A percentile compares a stretch with the other conserved stretches of the same genome.
Evolutionary conservation across 441 rosid species (phyloP).

Genomic region (Euphorbia schlechtendalii): DNA sequence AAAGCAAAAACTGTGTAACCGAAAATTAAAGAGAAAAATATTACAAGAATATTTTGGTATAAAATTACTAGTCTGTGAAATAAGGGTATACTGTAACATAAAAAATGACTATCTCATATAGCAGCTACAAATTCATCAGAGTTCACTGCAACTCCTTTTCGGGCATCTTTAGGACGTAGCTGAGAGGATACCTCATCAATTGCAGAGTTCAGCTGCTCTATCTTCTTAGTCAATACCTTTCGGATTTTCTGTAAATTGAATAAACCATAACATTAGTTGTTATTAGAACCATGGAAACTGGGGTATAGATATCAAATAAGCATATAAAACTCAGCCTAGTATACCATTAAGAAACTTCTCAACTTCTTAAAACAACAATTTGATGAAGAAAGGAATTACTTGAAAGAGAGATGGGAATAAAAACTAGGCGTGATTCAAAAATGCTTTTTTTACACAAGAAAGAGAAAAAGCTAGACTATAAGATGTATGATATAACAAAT

Average conservation of each 20-base stretch:
- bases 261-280: slow-evolving; percentile 5
- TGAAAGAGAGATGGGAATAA: background rate
- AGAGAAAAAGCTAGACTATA: background rate
- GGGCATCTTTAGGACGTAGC: slow-evolving; percentile 37
- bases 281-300: background rate
- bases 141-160: slow-evolving; percentile 46
- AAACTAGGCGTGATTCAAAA: background rate
- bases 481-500: background rate
- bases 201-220: slow-evolving; percentile 45
- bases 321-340: background rate
- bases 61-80: slow-evolving; percentile 7
- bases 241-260: slow-evolving; percentile 58
- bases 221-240: slow-evolving; percentile 38
- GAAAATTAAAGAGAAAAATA: slow-evolving; percentile 1
- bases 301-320: background rate
- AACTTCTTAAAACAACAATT: background rate
- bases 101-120: slow-evolving; percentile 27
- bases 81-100: slow-evolving; percentile 12
- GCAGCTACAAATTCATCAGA: slow-evolving; percentile 64
- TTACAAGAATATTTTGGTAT: slow-evolving; percentile 20
- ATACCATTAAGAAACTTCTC: background rate
- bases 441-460: background rate
- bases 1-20: background rate
- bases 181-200: slow-evolving; percentile 47
- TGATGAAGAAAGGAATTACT: background rate